Percentiles rank a stretch among this genome's conserved stretches.
phyloP scores from a whole-genome alignment of 2,329 filamentous ascomycete genomes.

The Ophiostoma montium region DNA sequence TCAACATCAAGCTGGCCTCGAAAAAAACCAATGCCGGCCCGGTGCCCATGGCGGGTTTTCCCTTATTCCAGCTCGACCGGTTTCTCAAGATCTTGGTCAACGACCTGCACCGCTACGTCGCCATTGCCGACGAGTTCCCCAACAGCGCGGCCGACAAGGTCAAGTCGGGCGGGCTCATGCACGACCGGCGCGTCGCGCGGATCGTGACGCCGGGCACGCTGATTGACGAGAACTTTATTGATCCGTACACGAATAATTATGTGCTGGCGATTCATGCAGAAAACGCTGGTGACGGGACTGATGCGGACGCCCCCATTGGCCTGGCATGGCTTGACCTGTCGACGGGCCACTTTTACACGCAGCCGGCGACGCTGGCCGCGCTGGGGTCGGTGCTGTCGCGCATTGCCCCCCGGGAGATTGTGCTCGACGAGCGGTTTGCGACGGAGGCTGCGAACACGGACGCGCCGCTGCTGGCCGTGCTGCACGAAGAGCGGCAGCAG shows the following conservation, averaged over 20 bases:
- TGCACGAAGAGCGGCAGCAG: conserved; percentile 47
- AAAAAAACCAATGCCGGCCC: conserved; percentile 67
- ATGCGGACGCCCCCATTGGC: conserved; percentile 33
- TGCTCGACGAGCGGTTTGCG: conserved; percentile 52
- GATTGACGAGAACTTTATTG: conserved; percentile 95
- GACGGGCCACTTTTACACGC: conserved; percentile 86
- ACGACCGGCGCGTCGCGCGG: conserved; percentile 70
- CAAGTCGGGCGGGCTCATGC: conserved; percentile 65
- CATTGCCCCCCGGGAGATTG: conserved; percentile 70
- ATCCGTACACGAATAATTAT: conserved; percentile 88
- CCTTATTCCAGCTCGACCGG: conserved; percentile 74
- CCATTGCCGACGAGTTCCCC: conserved; percentile 84
- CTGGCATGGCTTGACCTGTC: conserved; percentile 91
- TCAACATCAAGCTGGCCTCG: conserved; percentile 74
- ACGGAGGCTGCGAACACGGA: conserved; percentile 16
- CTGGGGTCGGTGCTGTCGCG: conserved; percentile 72
- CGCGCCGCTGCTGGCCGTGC: conserved; percentile 41
- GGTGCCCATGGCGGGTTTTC: conserved; percentile 62
- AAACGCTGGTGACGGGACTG: neutral
- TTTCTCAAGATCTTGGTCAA: conserved; percentile 89
- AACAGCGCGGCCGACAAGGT: conserved; percentile 55
- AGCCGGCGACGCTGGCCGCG: conserved; percentile 54
- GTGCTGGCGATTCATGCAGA: conserved; percentile 61
- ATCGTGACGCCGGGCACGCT: conserved; percentile 90
- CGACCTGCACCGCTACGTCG: conserved; percentile 80